phyloP scores from a whole-genome alignment of 257 asterid species.

The Fraxinus cuspidata region DNA sequence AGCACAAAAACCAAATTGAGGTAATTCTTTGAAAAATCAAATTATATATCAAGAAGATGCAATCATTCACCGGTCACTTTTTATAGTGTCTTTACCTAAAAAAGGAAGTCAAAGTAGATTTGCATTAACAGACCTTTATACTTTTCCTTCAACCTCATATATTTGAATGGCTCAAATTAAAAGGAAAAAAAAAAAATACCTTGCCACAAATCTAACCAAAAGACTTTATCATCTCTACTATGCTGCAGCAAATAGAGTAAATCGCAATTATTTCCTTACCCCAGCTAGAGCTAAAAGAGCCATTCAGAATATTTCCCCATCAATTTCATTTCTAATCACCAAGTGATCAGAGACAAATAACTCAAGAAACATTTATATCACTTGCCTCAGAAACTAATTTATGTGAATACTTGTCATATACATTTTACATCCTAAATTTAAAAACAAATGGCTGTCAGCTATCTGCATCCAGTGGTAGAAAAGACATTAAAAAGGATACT shows the following conservation, averaged over 20 bases:
- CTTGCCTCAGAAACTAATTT: slow-evolving; percentile 1
- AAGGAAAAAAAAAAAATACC: not conserved
- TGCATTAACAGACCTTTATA: not conserved
- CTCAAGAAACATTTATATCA: not conserved
- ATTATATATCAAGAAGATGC: not conserved
- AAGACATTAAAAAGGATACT: slow-evolving; percentile 64
- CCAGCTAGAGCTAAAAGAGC: not conserved
- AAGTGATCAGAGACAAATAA: not conserved
- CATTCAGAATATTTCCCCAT: slow-evolving; percentile 5
- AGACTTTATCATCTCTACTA: not conserved
- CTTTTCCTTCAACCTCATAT: not conserved
- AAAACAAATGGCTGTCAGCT: not conserved
- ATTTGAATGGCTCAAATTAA: not conserved
- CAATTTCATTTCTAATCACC: not conserved
- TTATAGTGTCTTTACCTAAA: not conserved
- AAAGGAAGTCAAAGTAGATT: not conserved
- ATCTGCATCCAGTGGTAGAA: not conserved
- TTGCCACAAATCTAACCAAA: not conserved
- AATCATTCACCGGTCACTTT: not conserved
- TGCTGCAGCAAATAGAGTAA: not conserved
- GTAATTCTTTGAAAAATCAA: not conserved
- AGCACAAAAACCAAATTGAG: not conserved
- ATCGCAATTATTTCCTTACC: not conserved
- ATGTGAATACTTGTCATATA: not conserved
- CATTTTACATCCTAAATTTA: not conserved